Evolutionary conservation across 805 yeast species (phyloP).

Genomic region (Candida pini): DNA sequence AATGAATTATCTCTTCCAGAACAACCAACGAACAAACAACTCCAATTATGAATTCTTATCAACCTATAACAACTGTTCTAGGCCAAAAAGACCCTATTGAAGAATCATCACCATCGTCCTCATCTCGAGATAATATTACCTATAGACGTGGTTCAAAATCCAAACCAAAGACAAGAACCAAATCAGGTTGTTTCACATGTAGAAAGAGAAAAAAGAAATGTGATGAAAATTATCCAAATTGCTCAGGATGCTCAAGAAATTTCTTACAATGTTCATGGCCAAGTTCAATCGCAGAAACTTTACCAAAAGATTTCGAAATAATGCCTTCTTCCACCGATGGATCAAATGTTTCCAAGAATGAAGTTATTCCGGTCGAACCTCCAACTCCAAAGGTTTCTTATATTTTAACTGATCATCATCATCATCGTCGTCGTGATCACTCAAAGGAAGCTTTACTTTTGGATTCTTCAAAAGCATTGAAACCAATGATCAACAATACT

Average conservation of each 20-base stretch:
- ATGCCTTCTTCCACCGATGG: conserved; percentile 13
- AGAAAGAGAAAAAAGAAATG: conserved; percentile 34
- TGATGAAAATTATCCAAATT: conserved; percentile 27
- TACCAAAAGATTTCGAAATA: conserved; percentile 24
- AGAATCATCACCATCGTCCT: background rate
- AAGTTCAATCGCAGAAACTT: conserved; percentile 13
- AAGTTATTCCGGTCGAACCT: background rate
- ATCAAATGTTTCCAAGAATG: background rate
- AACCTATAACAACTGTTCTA: conserved; percentile 1
- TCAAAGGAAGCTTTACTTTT: background rate
- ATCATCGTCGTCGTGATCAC: no score
- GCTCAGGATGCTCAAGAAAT: conserved; percentile 31
- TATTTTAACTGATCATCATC: no score
- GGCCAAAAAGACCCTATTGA: no score
- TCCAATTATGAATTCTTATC: conserved; percentile 7
- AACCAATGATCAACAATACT: background rate
- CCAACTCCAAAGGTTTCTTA: background rate
- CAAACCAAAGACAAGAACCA: conserved; percentile 24
- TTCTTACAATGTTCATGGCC: conserved; percentile 32
- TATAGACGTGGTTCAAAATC: no score
- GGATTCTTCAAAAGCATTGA: background rate
- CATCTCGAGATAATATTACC: background rate
- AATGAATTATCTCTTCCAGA: conserved; percentile 2
- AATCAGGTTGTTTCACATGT: conserved; percentile 33
- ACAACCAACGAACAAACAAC: conserved; percentile 1